Evolutionary conservation across 2,329 filamentous ascomycete species (phyloP), one percentile per base, ranked within the genome.

Genomic region (Colletotrichum gigasporum): DNA sequence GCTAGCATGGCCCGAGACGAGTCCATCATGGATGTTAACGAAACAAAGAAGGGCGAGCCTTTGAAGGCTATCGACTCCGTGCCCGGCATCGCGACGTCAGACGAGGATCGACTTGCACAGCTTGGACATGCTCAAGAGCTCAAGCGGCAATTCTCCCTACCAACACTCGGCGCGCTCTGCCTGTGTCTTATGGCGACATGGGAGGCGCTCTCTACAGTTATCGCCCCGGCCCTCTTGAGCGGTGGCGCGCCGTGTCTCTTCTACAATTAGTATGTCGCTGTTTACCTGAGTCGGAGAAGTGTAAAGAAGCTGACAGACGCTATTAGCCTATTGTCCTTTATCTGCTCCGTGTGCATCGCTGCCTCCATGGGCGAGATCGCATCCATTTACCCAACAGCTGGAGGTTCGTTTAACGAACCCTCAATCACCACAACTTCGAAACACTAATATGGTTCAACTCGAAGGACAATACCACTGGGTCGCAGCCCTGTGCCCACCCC

Each of bases 151-250:
- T 81, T 82, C 67, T 80, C 79, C 0, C 67, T 84, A 2, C 79
- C 78, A 69, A 80, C 82, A 0, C 72, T 85, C 2, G 76, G 76
- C 12, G 74, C 76, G 4, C 70, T 85, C 5, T 79, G 80, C 45
- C 70, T 83, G 7, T 83, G 80, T 45, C 71, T 85, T 44, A 84
- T 84, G 81, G 82, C 78, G 35, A 84, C 82, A 9, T 85, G 82
- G 82, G 82, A 85, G 58, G 82, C 82, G 1, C 69, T 83, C 3
- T 79, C 79, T 0, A 79, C 78, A 1, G 82, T 84, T 4, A 74
- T 85, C 10, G 76, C 79, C 2, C 74, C 75, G 3, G 82, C 81
- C 2, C 66, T 84, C 28, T 74, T 75, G 2, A 80, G 76, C 42
- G 82, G 82, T 0, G 81, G 82, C 30, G 79, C 82, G 1, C 80